Percentiles rank a stretch among this genome's conserved stretches.
These are phyloP conservation scores for Pezicula neosporulosa DNA, from an alignment of 2,329 filamentous ascomycete species.

Conservation along the genomic window DNA sequence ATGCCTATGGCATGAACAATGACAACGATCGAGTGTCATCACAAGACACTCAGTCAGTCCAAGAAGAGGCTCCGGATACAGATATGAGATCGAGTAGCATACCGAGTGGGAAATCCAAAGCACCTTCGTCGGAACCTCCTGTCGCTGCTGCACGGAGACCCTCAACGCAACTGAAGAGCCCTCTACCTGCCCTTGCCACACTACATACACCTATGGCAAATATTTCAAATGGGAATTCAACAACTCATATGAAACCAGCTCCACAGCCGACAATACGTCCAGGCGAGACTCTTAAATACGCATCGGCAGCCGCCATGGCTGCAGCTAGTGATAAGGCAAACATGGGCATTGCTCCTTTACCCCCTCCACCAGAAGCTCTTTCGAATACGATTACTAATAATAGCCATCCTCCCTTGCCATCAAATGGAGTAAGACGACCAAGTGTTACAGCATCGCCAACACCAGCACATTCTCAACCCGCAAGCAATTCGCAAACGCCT, in stretches of 20 bases:
- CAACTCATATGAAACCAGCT: constrained; percentile 84
- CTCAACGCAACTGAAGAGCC: constrained; percentile 91
- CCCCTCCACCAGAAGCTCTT: constrained; percentile 74
- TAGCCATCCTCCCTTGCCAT: constrained; percentile 25
- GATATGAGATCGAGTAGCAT: constrained; percentile 45
- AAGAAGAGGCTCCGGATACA: constrained; percentile 71
- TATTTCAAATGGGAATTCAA: constrained; percentile 56
- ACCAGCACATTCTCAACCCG: constrained; percentile 44
- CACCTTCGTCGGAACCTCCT: constrained; percentile 54
- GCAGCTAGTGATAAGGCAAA: constrained; percentile 88
- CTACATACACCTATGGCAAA: constrained; percentile 71
- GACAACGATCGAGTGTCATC: constrained; percentile 91
- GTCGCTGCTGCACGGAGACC: constrained; percentile 60
- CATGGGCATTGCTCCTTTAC: constrained; percentile 88
- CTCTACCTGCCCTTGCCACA: constrained; percentile 86
- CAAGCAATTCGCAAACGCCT: constrained; percentile 24
- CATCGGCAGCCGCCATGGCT: constrained; percentile 89
- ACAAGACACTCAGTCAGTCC: constrained; percentile 88
- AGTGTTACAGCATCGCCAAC: constrained; percentile 57
- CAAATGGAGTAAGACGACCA: constrained; percentile 43
- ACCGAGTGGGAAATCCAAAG: constrained; percentile 43
- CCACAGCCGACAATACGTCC: constrained; percentile 79
- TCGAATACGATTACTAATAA: constrained; percentile 43
- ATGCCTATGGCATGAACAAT: constrained; percentile 72
- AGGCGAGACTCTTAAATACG: constrained; percentile 92